These are phyloP conservation scores for Starmera stellimalicola DNA, from an alignment of 1,139 yeast species.

Conservation along the genomic window DNA sequence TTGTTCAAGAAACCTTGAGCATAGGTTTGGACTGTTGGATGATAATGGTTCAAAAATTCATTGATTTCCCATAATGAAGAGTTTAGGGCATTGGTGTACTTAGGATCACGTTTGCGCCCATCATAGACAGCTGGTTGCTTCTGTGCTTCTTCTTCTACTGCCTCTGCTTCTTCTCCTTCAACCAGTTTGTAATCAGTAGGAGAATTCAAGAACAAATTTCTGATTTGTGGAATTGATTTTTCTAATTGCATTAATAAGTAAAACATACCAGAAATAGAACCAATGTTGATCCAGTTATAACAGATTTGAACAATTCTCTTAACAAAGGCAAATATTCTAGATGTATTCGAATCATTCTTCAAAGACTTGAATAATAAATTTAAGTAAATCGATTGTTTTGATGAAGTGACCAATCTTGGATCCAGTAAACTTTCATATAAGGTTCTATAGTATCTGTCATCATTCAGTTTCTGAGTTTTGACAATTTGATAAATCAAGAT, in stretches of 20 bases:
- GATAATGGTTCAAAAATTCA: slow-evolving; percentile 72
- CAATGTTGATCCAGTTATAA: slow-evolving; percentile 78
- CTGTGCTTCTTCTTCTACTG: slow-evolving; percentile 4
- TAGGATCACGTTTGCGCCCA: slow-evolving; percentile 85
- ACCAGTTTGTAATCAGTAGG: slow-evolving; percentile 27
- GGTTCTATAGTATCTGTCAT: slow-evolving; percentile 80
- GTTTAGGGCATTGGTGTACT: slow-evolving; percentile 69
- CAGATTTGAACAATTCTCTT: slow-evolving; percentile 85
- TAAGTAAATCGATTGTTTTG: slow-evolving; percentile 84
- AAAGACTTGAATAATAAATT: slow-evolving; percentile 79
- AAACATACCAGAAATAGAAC: slow-evolving; percentile 86
- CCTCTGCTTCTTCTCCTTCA: slow-evolving; percentile 21
- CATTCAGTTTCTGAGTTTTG: slow-evolving; percentile 41
- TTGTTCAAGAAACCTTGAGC: slow-evolving; percentile 54
- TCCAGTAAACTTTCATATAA: slow-evolving; percentile 86
- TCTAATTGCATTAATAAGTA: slow-evolving; percentile 65
- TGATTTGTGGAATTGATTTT: slow-evolving; percentile 39
- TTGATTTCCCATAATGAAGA: slow-evolving; percentile 83
- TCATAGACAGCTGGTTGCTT: slow-evolving; percentile 42
- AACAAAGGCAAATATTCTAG: slow-evolving; percentile 80
- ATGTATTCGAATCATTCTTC: slow-evolving; percentile 55
- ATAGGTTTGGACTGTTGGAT: slow-evolving; percentile 82
- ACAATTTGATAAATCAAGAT: slow-evolving; percentile 75
- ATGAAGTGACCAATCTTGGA: slow-evolving; percentile 69
- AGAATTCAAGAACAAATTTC: slow-evolving; percentile 37